Percentiles rank a stretch among this genome's conserved stretches.
phyloP scores from a whole-genome alignment of 345 rosid genomes.

The Citrus inodora region DNA sequence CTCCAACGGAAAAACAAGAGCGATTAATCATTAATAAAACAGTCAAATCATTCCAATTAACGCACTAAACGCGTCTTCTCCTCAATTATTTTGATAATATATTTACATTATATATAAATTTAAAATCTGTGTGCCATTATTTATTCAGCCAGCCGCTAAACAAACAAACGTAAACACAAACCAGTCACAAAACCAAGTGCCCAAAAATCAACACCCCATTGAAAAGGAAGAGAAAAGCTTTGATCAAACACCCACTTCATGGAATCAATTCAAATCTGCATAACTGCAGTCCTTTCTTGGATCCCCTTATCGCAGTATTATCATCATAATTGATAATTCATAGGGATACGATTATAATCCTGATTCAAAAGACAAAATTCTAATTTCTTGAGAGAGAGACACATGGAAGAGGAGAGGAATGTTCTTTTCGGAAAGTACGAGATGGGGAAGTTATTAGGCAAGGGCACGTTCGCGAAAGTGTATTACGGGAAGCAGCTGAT shows the following conservation, averaged over 20 bases:
- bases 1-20: background rate
- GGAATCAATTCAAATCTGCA: conserved; percentile 32
- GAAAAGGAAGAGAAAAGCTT: too few relatives aligned
- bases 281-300: conserved; percentile 42
- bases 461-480: conserved; percentile 84
- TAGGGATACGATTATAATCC: background rate
- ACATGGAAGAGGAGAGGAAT: conserved; percentile 22
- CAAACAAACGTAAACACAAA: too few relatives aligned
- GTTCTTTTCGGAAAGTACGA: conserved; percentile 58
- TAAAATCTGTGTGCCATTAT: too few relatives aligned
- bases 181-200: too few relatives aligned
- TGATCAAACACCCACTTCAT: background rate
- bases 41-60: background rate
- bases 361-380: too few relatives aligned
- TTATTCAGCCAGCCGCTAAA: too few relatives aligned
- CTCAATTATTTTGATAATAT: background rate
- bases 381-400: too few relatives aligned
- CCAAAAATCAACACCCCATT: too few relatives aligned
- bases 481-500: conserved; percentile 51
- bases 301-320: conserved; percentile 12
- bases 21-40: background rate
- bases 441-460: conserved; percentile 63
- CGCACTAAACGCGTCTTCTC: background rate
- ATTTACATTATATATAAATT: too few relatives aligned
- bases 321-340: background rate